Conservation (phyloP, 2,329 filamentous ascomycete species). For the Epichloe amarillans region DNA sequence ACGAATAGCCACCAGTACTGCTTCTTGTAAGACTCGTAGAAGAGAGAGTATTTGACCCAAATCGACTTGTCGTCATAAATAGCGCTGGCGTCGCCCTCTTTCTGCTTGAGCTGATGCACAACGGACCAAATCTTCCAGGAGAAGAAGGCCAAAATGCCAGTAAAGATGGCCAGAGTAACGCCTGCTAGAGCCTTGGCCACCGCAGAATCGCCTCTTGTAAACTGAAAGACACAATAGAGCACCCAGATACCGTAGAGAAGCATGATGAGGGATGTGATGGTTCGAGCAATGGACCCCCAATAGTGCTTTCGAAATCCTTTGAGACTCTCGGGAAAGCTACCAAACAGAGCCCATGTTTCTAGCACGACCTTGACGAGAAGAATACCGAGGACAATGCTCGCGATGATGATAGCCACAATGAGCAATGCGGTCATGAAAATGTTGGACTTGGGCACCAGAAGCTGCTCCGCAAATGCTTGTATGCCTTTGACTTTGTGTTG, state of each 20-base stretch:
- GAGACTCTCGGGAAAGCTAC: constrained; percentile 68
- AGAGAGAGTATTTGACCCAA: constrained; percentile 92
- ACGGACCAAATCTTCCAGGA: constrained; percentile 69
- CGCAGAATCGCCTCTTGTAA: constrained; percentile 89
- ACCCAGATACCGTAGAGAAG: constrained; percentile 92
- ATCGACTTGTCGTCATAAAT: constrained; percentile 82
- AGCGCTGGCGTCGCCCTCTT: constrained; percentile 56
- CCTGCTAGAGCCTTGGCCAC: constrained; percentile 74
- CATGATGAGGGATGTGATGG: constrained; percentile 80
- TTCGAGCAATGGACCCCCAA: constrained; percentile 82
- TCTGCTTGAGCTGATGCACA: constrained; percentile 59
- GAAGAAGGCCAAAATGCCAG: constrained; percentile 68
- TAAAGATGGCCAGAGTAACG: constrained; percentile 70
- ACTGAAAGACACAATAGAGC: constrained; percentile 91
- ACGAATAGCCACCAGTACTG: constrained; percentile 97
- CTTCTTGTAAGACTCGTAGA: constrained; percentile 93
- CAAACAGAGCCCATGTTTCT: constrained; percentile 83
- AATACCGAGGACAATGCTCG: constrained; percentile 70
- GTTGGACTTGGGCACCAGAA: constrained; percentile 76
- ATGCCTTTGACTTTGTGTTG: constrained; percentile 56
- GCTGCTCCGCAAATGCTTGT: constrained; percentile 68
- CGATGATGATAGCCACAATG: constrained; percentile 77
- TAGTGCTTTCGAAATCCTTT: constrained; percentile 87
- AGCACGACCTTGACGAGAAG: constrained; percentile 83
- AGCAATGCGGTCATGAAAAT: constrained; percentile 93